Conservation (phyloP, 495 filamentous ascomycete genomes). For the Annulohypoxylon nitens region DNA sequence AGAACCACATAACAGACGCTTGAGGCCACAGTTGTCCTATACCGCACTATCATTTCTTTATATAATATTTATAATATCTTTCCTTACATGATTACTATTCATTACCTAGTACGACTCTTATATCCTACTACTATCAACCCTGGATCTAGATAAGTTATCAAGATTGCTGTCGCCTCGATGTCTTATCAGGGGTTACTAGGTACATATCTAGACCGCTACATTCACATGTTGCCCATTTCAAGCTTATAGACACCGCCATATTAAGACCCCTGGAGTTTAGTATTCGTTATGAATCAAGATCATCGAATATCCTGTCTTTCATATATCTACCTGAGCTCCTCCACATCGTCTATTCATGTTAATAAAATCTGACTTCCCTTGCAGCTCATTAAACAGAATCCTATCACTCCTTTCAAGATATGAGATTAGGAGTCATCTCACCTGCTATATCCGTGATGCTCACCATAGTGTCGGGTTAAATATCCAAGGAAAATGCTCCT, state of each 20-base stretch:
- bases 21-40: not conserved
- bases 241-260: not conserved
- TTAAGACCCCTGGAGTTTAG: not conserved
- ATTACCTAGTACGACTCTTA: not conserved
- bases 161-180: not conserved
- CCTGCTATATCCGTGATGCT: not conserved
- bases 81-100: not conserved
- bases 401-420: not conserved
- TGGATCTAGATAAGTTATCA: conserved; percentile 10
- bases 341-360: not conserved
- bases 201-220: not conserved
- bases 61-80: not conserved
- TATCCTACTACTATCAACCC: not conserved
- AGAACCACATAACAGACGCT: not conserved
- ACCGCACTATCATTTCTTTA: not conserved
- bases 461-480: not conserved
- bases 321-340: not conserved
- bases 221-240: conserved; percentile 8
- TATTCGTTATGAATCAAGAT: not conserved
- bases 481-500: not conserved
- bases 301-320: not conserved
- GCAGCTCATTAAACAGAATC: not conserved
- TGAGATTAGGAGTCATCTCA: not conserved
- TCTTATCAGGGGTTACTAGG: not conserved
- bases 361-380: not conserved